Base-by-base conservation (phyloP, 1,284 basidiomycete genomes). In the Austroboletus novae-zelandiae region DNA sequence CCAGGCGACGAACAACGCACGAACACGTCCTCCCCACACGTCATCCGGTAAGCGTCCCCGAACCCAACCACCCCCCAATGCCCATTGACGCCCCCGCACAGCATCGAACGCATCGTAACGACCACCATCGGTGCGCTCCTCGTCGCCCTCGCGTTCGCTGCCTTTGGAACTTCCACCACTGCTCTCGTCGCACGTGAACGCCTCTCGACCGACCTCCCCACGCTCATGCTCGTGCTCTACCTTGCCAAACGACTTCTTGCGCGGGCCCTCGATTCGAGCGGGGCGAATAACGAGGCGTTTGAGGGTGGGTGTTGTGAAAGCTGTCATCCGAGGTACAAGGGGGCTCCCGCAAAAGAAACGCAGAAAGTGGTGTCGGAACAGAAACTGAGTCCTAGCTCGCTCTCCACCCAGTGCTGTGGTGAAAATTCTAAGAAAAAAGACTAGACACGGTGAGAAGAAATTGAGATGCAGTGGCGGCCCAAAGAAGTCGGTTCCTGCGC, bases 201-300 rank as follows among this genome's bases (percentile, higher is more conserved):
- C 18, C 76, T 75, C 5, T 65, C 69, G n/a, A 53, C 65, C 2
- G 68, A 73, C 14, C 68, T 70, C 42, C 61, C 69, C 2, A 68
- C 73, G 6, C 39, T 75, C 48, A 74, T 69, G 65, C 43, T 74
- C 27, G 15, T 71, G 29, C 69, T 78, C 30, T 77, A 74, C 71
- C 54, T 75, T 1, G 68, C 65, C 15, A 77, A 78, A 53, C 72
- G 74, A 9, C 72, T 70, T 48, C 71, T 77, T 25, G 74, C 77
- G 1, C 65, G 57, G 6, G 66, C 66, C 9, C 68, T 77, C 36
- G 60, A 77, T 57, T 76, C 75, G 51, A 74, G 71, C 48, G 61
- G 73, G 72, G 73, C 69, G 9, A 53, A 57, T 27, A 58, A 61
- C 51, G 54, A 66, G 6, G 45, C 61, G 9, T 76, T 75, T 41